phyloP scores from a whole-genome alignment of 2,329 filamentous ascomycete genomes.

The Phialemoniopsis sp. region DNA sequence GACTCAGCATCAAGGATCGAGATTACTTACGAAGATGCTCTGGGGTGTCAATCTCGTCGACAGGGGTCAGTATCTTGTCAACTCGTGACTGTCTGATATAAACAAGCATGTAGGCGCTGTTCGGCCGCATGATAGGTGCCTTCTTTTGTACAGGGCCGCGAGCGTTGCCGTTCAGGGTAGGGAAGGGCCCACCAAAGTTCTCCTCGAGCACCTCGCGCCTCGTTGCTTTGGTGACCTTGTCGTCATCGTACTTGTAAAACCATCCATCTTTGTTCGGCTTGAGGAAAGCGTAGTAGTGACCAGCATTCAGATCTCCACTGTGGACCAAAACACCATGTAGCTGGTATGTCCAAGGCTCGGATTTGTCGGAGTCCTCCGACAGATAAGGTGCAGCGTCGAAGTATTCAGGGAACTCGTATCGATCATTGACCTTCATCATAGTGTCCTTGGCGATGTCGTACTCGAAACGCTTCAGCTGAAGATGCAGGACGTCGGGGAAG shows the following conservation, averaged over 20 bases:
- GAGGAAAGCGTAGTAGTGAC: slow-evolving; percentile 96
- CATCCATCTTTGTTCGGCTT: slow-evolving; percentile 89
- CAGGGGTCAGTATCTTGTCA: slow-evolving; percentile 76
- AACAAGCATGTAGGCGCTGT: slow-evolving; percentile 98
- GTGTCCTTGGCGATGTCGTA: slow-evolving; percentile 95
- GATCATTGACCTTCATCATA: slow-evolving; percentile 98
- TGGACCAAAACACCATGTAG: slow-evolving; percentile 94
- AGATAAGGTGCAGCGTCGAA: slow-evolving; percentile 87
- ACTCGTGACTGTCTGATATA: slow-evolving; percentile 86
- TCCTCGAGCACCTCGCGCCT: slow-evolving; percentile 90
- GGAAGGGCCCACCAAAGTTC: slow-evolving; percentile 90
- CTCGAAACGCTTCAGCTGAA: slow-evolving; percentile 96
- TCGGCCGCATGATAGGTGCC: slow-evolving; percentile 57
- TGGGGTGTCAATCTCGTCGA: slow-evolving; percentile 76
- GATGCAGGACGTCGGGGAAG: slow-evolving; percentile 89
- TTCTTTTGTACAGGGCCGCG: slow-evolving; percentile 50
- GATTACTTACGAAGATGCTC: slow-evolving; percentile 65
- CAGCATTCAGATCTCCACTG: slow-evolving; percentile 93
- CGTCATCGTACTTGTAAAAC: slow-evolving; percentile 97
- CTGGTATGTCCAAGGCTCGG: slow-evolving; percentile 87
- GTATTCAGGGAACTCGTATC: slow-evolving; percentile 82
- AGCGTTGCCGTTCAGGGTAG: slow-evolving; percentile 38
- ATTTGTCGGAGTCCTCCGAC: slow-evolving; percentile 78
- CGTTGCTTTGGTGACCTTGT: slow-evolving; percentile 92
- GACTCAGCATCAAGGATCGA: slow-evolving; percentile 1